Base-by-base conservation (phyloP, 78 protist genomes). In the Speleostelium caveatum region DNA sequence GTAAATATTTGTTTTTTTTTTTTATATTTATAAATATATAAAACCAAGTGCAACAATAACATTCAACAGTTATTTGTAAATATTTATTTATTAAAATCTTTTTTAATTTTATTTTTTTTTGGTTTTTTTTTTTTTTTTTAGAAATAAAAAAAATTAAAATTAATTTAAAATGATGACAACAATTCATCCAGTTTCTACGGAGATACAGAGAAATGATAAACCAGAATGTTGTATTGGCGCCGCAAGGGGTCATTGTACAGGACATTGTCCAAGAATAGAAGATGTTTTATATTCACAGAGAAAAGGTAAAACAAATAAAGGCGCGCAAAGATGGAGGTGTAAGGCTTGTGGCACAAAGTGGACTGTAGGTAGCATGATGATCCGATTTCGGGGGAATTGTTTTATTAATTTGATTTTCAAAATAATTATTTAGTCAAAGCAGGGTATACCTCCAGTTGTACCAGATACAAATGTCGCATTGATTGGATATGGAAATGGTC, bases 321-420 rank as follows among this genome's bases (percentile, higher is more conserved):
- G 90, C 10, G 90, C 90, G 0, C 90, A 83, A 69, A 53, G 90
- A 21, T 83, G 90, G 90, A 35, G 90, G 33, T 83, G 90, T 42
- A 83, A 83, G 41, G 90, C 90, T 33, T 83, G 90, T 69, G 90
- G 90, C 2, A 83, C 90, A n/a, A 83, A 83, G 59, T 83, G 90
- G 90, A 83, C 90, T 28, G 90, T 83, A 80, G 8, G 90, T 69
- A 65, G 39, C 39, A n/a, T n/a, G n/a, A n/a, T n/a, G n/a, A n/a
- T n/a, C n/a, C n/a, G n/a, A n/a, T n/a, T n/a, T n/a, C n/a, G n/a
- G n/a, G n/a, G n/a, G n/a, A n/a, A n/a, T n/a, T n/a, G n/a, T n/a
- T n/a, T n/a, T 60, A 24, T 16, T 56, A 42, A 30, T 63, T 76
- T 32, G 26, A 8, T 28, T 74, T 32, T 42, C 24, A 28, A 26